Evolutionary conservation across 1,284 basidiomycete species (phyloP).

Genomic region (Puccinia triticina): DNA sequence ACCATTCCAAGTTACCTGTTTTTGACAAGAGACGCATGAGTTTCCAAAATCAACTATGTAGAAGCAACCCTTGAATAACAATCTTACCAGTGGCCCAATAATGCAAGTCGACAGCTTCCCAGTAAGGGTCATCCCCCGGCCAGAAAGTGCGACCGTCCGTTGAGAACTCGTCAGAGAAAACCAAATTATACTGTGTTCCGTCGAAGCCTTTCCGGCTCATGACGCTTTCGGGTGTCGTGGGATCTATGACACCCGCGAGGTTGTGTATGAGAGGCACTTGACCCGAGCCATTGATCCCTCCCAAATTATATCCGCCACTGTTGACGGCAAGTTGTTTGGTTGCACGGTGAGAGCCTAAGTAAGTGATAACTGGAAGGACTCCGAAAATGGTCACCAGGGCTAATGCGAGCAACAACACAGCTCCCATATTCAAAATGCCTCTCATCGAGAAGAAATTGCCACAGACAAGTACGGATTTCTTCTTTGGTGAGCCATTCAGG

Average conservation of each 20-base stretch:
- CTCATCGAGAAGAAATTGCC: slow-evolving; percentile 37
- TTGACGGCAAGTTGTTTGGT: slow-evolving; percentile 31
- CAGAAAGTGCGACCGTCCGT: slow-evolving; percentile 74
- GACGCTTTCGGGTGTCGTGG: slow-evolving; percentile 69
- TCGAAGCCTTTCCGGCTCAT: slow-evolving; percentile 61
- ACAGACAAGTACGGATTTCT: neutral
- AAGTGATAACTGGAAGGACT: slow-evolving; percentile 20
- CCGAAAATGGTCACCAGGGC: slow-evolving; percentile 43
- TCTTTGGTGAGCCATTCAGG: slow-evolving; percentile 23
- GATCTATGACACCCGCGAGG: slow-evolving; percentile 72
- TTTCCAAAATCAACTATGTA: neutral
- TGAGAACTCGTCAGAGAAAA: slow-evolving; percentile 75
- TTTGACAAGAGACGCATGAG: neutral
- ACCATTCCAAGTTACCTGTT: slow-evolving; percentile 70
- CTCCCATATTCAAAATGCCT: slow-evolving; percentile 36
- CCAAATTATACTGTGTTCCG: slow-evolving; percentile 63
- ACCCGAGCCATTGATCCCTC: slow-evolving; percentile 75
- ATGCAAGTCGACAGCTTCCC: slow-evolving; percentile 68
- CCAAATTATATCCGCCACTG: slow-evolving; percentile 65
- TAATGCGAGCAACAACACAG: slow-evolving; percentile 30
- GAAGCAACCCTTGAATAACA: neutral
- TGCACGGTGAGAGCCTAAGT: slow-evolving; percentile 9
- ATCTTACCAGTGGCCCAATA: slow-evolving; percentile 70
- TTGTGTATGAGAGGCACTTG: slow-evolving; percentile 71
- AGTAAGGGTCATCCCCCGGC: slow-evolving; percentile 65